Percentiles rank a stretch among this genome's conserved stretches.
phyloP scores from a whole-genome alignment of 306 rosid species.

The Clitoria ternatea region DNA sequence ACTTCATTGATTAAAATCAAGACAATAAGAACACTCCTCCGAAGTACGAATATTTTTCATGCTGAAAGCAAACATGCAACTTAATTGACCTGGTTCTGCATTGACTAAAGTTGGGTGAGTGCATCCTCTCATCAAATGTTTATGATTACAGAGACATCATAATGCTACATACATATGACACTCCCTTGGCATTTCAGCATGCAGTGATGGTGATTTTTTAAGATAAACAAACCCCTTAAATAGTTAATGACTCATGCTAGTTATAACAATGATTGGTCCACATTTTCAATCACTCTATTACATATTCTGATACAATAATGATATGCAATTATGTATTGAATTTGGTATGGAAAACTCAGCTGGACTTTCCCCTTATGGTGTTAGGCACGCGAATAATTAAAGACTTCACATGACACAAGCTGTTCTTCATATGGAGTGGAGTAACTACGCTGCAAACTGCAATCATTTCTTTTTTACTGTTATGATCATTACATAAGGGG shows the following conservation, averaged over 20 bases:
- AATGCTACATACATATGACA: background rate
- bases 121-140: background rate
- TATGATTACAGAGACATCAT: constrained; percentile 7
- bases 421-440: background rate
- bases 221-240: background rate
- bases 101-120: background rate
- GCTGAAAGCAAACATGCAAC: constrained; percentile 10
- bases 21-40: background rate
- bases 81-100: background rate
- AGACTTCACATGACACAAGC: background rate
- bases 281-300: constrained; percentile 4
- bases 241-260: background rate
- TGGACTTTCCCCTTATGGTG: background rate
- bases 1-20: background rate
- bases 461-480: constrained; percentile 18
- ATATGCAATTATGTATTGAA: background rate
- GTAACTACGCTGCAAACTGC: background rate
- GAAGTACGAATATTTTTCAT: background rate
- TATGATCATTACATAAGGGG: background rate
- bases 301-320: background rate
- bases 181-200: constrained; percentile 10
- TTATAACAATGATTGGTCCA: constrained; percentile 3
- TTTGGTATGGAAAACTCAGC: background rate
- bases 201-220: background rate
- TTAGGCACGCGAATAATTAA: constrained; percentile 9